phyloP scores from a whole-genome alignment of 2,329 filamentous ascomycete genomes.

The Didymella keratinophila region DNA sequence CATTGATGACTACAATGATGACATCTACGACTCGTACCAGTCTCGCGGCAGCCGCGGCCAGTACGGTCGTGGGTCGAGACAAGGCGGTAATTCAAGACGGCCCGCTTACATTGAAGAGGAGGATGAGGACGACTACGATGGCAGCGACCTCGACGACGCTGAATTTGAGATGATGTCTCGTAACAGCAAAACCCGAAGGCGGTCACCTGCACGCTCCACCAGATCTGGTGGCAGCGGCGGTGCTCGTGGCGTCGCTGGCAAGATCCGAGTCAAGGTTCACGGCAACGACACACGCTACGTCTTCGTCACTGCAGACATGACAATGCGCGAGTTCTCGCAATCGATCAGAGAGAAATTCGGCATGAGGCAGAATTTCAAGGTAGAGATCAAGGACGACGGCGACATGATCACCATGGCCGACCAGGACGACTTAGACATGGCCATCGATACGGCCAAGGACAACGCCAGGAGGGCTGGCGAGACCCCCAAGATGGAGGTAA shows the following conservation, averaged over 20 bases:
- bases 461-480: conserved; percentile 78
- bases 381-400: conserved; percentile 87
- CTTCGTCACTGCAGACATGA: conserved; percentile 76
- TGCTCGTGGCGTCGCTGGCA: conserved; percentile 58
- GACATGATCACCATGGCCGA: conserved; percentile 98
- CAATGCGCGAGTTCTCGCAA: conserved; percentile 79
- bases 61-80: conserved; percentile 41
- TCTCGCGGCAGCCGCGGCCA: conserved; percentile 36
- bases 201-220: conserved; percentile 54
- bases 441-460: conserved; percentile 73
- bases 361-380: conserved; percentile 79
- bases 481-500: conserved; percentile 94
- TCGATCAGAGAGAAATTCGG: conserved; percentile 88
- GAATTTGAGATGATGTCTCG: conserved; percentile 81
- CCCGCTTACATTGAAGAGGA: conserved; percentile 81
- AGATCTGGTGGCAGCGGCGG: conserved; percentile 60
- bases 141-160: conserved; percentile 76
- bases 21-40: conserved; percentile 71
- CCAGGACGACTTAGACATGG: conserved; percentile 93
- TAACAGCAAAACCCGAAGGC: conserved; percentile 43
- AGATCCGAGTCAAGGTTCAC: conserved; percentile 92
- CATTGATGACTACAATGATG: conserved; percentile 66
- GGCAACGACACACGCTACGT: conserved; percentile 87
- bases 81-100: conserved; percentile 52
- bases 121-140: conserved; percentile 74